These are phyloP conservation scores for Colletotrichum falcatum DNA, from an alignment of 2,329 filamentous ascomycete species.

Conservation along the genomic window DNA sequence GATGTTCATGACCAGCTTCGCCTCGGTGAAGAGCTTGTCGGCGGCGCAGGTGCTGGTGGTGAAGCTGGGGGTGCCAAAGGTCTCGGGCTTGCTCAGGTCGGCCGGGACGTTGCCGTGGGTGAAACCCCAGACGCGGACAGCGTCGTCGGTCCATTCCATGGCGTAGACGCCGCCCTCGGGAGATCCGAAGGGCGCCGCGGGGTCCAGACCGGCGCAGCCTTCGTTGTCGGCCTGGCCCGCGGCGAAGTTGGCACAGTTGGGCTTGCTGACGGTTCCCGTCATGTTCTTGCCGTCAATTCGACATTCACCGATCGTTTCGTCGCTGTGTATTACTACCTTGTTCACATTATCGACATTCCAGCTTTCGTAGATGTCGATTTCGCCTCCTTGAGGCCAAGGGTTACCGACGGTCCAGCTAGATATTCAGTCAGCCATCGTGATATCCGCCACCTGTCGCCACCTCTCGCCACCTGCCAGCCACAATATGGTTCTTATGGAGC, in stretches of 20 bases:
- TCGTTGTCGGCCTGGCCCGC: constrained; percentile 51
- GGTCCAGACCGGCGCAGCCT: constrained; percentile 57
- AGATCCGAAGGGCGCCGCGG: constrained; percentile 53
- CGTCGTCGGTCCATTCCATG: constrained; percentile 70
- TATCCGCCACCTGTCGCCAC: neutral
- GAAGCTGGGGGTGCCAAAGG: constrained; percentile 47
- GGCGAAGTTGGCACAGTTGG: constrained; percentile 56
- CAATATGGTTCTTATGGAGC: no score
- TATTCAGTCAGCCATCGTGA: neutral
- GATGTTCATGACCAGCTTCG: constrained; percentile 47
- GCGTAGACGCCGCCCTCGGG: constrained; percentile 59
- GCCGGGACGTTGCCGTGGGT: constrained; percentile 64
- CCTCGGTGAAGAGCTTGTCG: constrained; percentile 46
- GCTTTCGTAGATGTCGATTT: constrained; percentile 75
- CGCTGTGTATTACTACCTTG: constrained; percentile 70
- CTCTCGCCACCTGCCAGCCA: no score
- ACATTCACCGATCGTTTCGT: constrained; percentile 51
- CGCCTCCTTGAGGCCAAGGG: constrained; percentile 71
- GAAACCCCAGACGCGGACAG: constrained; percentile 76
- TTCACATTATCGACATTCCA: constrained; percentile 69
- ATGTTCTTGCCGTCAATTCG: constrained; percentile 48
- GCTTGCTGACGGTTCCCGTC: constrained; percentile 48
- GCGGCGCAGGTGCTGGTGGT: constrained; percentile 45
- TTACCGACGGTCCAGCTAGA: constrained; percentile 61
- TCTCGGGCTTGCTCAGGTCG: constrained; percentile 54